Evolutionary conservation across 2,329 filamentous ascomycete species (phyloP).

Genomic region (Aspergillus uvarum): DNA sequence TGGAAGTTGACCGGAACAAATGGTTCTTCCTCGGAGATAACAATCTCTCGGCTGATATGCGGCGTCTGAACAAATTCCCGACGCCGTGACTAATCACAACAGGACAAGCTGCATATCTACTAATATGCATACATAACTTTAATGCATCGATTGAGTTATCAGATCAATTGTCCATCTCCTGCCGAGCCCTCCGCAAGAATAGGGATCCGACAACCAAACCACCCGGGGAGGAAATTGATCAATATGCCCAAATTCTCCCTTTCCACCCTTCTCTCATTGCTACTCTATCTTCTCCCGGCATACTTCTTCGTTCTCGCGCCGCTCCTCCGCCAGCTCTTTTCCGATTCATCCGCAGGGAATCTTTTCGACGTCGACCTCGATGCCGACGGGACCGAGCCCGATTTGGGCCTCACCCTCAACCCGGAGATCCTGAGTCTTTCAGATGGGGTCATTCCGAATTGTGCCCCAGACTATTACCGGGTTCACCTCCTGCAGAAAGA

Average conservation of each 20-base stretch:
- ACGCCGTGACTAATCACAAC: background rate
- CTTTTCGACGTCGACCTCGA: conserved; percentile 9
- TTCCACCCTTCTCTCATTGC: conserved; percentile 34
- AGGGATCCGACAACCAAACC: background rate
- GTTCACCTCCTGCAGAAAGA: conserved; percentile 54
- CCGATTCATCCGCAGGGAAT: conserved; percentile 10
- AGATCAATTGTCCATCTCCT: background rate
- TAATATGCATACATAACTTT: background rate
- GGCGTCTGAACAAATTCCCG: background rate
- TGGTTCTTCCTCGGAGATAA: background rate
- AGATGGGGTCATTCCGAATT: conserved; percentile 30
- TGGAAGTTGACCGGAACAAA: background rate
- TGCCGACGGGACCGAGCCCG: conserved; percentile 5
- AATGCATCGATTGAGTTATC: background rate
- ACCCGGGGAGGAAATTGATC: background rate
- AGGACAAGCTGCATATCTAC: background rate
- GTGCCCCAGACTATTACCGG: conserved; percentile 29
- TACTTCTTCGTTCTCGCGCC: conserved; percentile 40
- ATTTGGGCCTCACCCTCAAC: conserved; percentile 22
- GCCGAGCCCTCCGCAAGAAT: background rate
- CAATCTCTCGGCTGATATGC: background rate
- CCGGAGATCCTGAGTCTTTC: conserved; percentile 35
- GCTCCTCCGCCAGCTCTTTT: conserved; percentile 29
- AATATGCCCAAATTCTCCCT: conserved; percentile 19
- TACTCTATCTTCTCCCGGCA: conserved; percentile 38